These are phyloP conservation scores for Acmispon strigosus DNA, from an alignment of 306 rosid species.

Conservation along the genomic window DNA sequence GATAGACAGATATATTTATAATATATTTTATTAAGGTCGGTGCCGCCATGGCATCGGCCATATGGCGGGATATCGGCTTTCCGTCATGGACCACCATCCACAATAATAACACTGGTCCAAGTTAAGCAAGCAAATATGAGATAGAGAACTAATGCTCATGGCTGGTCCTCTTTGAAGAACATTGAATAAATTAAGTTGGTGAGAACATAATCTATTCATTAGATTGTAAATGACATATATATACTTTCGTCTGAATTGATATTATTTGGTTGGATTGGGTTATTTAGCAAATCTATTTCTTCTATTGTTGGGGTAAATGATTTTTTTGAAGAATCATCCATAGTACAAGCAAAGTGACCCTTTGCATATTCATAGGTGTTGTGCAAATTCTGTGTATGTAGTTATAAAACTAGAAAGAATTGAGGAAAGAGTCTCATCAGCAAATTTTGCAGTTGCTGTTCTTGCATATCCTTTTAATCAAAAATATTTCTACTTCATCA, in stretches of 20 bases:
- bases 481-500: neutral
- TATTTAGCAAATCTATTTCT: neutral
- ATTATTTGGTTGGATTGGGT: neutral
- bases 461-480: neutral
- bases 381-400: neutral
- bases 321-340: neutral
- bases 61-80: no score
- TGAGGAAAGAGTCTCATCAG: neutral
- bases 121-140: conserved; percentile 6
- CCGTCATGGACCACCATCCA: no score
- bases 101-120: no score
- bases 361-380: neutral
- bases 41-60: no score
- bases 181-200: neutral
- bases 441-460: neutral
- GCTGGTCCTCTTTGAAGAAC: conserved; percentile 11
- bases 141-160: neutral
- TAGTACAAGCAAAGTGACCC: neutral
- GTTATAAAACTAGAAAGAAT: no score
- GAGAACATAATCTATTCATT: neutral
- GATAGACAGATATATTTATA: no score
- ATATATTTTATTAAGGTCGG: no score
- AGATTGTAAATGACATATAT: neutral
- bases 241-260: neutral
- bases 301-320: no score